phyloP scores from a whole-genome alignment of 768 basidiomycete genomes.

The Suillus cothurnatus region DNA sequence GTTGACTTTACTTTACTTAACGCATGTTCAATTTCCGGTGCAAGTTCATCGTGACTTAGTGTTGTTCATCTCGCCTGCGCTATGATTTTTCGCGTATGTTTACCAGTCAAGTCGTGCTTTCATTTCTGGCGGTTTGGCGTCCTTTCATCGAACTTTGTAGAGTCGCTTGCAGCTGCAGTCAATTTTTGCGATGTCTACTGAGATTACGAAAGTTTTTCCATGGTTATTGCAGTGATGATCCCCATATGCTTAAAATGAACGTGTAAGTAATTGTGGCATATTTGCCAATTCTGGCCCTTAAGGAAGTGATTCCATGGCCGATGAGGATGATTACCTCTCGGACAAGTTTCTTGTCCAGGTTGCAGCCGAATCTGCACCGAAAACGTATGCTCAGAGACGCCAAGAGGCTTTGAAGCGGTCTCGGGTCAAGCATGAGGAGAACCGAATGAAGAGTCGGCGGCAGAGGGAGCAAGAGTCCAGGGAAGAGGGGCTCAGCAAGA shows the following conservation, averaged over 20 bases:
- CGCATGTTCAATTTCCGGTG: constrained; percentile 22
- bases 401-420: constrained; percentile 63
- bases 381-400: constrained; percentile 72
- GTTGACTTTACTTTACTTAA: constrained; percentile 31
- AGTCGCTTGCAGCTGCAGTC: constrained; percentile 30
- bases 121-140: constrained; percentile 46
- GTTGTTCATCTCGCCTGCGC: constrained; percentile 27
- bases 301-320: constrained; percentile 50
- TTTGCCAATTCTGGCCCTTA: constrained; percentile 21
- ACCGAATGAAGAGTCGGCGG: constrained; percentile 58
- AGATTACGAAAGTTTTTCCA: constrained; percentile 28
- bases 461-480: constrained; percentile 75
- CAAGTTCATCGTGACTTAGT: constrained; percentile 35
- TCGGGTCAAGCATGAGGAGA: constrained; percentile 66
- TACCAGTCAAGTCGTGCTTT: constrained; percentile 32
- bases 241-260: constrained; percentile 2
- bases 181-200: constrained; percentile 27
- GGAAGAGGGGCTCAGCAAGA: constrained; percentile 77
- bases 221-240: constrained; percentile 23
- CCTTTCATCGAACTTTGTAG: constrained; percentile 33
- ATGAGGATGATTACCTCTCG: constrained; percentile 86
- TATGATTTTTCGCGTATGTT: constrained; percentile 41
- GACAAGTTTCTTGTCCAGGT: constrained; percentile 73
- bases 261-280: constrained; percentile 13
- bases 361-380: constrained; percentile 40